These are phyloP conservation scores for Crepidotus variabilis DNA, from an alignment of 768 basidiomycete species.

Conservation along the genomic window DNA sequence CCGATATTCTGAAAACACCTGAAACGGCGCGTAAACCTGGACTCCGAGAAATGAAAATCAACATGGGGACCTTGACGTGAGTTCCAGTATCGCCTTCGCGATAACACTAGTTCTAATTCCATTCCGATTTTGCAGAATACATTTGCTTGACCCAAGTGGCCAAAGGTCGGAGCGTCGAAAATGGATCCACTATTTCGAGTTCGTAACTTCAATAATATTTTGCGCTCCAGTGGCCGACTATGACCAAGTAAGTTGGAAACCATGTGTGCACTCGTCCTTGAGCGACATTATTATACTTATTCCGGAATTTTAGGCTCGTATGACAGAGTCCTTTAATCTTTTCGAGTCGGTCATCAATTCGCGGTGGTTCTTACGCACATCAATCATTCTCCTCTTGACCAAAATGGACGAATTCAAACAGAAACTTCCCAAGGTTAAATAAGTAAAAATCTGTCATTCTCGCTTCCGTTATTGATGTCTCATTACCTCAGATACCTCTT, in stretches of 20 bases:
- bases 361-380: constrained; percentile 88
- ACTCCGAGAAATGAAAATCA: constrained; percentile 82
- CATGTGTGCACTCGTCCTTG: constrained; percentile 34
- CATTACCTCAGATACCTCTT: constrained; percentile 58
- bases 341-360: constrained; percentile 94
- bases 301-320: constrained; percentile 62
- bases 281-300: neutral
- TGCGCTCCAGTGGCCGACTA: constrained; percentile 72
- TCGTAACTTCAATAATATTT: constrained; percentile 69
- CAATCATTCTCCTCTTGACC: constrained; percentile 89
- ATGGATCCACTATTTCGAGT: constrained; percentile 59
- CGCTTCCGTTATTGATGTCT: neutral
- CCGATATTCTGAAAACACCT: constrained; percentile 81
- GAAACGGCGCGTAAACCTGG: constrained; percentile 86
- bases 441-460: constrained; percentile 18
- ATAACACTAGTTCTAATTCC: neutral
- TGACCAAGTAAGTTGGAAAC: constrained; percentile 69
- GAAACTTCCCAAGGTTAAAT: constrained; percentile 63
- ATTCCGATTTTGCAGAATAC: constrained; percentile 39
- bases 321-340: constrained; percentile 87
- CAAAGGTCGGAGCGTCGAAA: constrained; percentile 79
- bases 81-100: constrained; percentile 14
- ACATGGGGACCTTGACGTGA: constrained; percentile 59
- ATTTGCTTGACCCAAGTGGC: constrained; percentile 76
- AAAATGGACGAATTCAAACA: constrained; percentile 93